Percentiles rank a stretch among this genome's conserved stretches.
Evolutionary conservation across 306 rosid genomes (phyloP).

Genomic region (Carpinus fangiana): DNA sequence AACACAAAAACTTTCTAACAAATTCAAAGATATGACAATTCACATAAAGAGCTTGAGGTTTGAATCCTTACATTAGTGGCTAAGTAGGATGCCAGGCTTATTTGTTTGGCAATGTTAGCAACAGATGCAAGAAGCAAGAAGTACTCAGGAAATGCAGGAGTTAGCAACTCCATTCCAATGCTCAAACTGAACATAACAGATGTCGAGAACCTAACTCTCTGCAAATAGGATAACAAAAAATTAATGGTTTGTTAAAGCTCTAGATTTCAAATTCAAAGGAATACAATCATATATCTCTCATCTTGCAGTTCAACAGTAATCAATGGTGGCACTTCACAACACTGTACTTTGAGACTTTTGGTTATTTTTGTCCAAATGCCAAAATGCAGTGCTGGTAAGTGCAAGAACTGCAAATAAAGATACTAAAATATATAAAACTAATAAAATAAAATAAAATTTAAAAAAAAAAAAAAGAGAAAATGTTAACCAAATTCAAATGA

Average conservation of each 20-base stretch:
- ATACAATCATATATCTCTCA: constrained; percentile 6
- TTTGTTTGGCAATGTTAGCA: constrained; percentile 89
- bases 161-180: constrained; percentile 86
- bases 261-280: not conserved
- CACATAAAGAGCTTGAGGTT: not conserved
- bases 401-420: constrained; percentile 13
- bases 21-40: not conserved
- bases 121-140: constrained; percentile 86
- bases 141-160: constrained; percentile 69
- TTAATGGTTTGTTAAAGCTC: constrained; percentile 13
- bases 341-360: constrained; percentile 16
- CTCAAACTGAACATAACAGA: constrained; percentile 73
- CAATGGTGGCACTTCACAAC: constrained; percentile 5
- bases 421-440: not conserved
- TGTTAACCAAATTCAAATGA: not conserved
- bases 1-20: not conserved
- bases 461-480: not conserved
- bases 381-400: constrained; percentile 30
- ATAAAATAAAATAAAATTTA: not conserved
- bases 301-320: constrained; percentile 36
- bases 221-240: constrained; percentile 31
- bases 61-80: constrained; percentile 72
- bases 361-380: constrained; percentile 22
- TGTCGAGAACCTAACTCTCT: constrained; percentile 89
- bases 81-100: constrained; percentile 67